Conservation (phyloP, 371 early-diverging fungal genomes). For the Mucor velutinosus region DNA sequence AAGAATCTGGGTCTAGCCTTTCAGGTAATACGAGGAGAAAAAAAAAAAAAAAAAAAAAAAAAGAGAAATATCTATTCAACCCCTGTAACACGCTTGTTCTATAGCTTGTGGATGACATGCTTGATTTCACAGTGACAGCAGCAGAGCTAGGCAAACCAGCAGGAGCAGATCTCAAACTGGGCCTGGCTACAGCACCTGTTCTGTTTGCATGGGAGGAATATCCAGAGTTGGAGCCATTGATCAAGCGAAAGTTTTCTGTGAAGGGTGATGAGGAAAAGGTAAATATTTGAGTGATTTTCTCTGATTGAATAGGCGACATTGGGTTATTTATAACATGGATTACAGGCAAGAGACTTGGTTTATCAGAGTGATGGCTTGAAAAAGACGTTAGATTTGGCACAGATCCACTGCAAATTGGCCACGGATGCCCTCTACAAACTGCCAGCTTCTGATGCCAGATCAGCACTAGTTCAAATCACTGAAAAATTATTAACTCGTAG, state of each 20-base stretch:
- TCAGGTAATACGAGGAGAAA: slow-evolving; percentile 73
- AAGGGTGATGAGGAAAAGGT: slow-evolving; percentile 32
- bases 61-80: neutral
- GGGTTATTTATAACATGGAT: slow-evolving; percentile 6
- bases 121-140: slow-evolving; percentile 83
- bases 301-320: neutral
- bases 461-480: slow-evolving; percentile 68
- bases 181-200: slow-evolving; percentile 82
- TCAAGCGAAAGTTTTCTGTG: slow-evolving; percentile 81
- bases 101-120: slow-evolving; percentile 90
- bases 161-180: slow-evolving; percentile 11
- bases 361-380: slow-evolving; percentile 71
- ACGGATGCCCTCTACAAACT: slow-evolving; percentile 58
- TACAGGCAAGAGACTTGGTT: slow-evolving; percentile 68
- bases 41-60: too few species aligned
- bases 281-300: neutral
- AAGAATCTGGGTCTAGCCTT: slow-evolving; percentile 91
- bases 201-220: slow-evolving; percentile 91
- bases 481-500: slow-evolving; percentile 54
- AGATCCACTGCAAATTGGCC: slow-evolving; percentile 61
- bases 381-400: slow-evolving; percentile 63
- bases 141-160: slow-evolving; percentile 78
- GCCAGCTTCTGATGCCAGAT: slow-evolving; percentile 69
- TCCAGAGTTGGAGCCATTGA: slow-evolving; percentile 82
- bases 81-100: neutral